phyloP scores from a whole-genome alignment of 176 grass and related monocot species.

The Juncus effusus region DNA sequence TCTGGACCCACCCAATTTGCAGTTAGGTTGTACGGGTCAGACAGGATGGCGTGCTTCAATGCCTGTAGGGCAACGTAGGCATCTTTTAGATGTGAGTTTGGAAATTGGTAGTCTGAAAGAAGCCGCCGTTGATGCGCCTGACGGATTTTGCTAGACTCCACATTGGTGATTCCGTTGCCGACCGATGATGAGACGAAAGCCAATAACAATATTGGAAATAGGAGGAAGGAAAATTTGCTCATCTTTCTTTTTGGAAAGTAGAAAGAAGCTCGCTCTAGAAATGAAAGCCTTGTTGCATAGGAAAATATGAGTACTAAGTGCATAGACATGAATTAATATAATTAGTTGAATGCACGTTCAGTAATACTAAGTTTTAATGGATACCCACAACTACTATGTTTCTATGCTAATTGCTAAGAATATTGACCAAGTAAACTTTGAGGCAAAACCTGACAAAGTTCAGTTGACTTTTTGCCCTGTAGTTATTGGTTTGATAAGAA shows the following conservation, averaged over 20 bases:
- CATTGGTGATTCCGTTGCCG: neutral
- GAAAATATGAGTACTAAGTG: slow-evolving; percentile 3
- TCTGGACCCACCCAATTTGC: slow-evolving; percentile 48
- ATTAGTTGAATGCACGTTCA: slow-evolving; percentile 20
- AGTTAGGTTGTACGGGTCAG: slow-evolving; percentile 55
- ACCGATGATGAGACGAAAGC: neutral
- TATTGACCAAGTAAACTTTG: too few species aligned
- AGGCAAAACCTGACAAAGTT: too few species aligned
- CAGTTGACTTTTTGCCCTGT: too few species aligned
- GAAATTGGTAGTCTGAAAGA: slow-evolving; percentile 20
- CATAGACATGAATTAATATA: neutral
- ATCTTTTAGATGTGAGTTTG: slow-evolving; percentile 39
- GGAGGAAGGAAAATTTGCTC: neutral
- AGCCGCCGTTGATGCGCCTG: slow-evolving; percentile 13
- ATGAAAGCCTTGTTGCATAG: neutral
- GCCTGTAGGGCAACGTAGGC: slow-evolving; percentile 67
- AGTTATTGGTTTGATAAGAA: too few species aligned
- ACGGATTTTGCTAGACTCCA: neutral
- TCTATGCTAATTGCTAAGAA: too few species aligned
- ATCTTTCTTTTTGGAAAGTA: neutral
- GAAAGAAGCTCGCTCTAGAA: slow-evolving; percentile 1
- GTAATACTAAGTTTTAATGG: neutral
- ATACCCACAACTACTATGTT: too few species aligned
- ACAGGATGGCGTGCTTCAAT: slow-evolving; percentile 74
- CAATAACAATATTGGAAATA: slow-evolving; percentile 1